These are phyloP conservation scores for Calonectria leucothoes DNA, from an alignment of 2,329 filamentous ascomycete species.

Conservation along the genomic window DNA sequence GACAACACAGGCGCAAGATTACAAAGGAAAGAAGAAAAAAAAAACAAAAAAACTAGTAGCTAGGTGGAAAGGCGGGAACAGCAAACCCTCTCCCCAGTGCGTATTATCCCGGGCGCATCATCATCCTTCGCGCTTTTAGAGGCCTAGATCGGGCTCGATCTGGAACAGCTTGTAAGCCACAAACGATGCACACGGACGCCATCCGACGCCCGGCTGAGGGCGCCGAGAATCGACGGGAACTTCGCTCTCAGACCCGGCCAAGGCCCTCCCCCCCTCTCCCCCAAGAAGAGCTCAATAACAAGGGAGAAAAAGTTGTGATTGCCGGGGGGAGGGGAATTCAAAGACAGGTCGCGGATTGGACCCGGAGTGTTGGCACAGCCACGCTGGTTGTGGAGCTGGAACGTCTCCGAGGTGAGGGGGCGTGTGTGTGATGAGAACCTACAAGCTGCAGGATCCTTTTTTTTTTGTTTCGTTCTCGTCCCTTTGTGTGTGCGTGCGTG, in stretches of 20 bases:
- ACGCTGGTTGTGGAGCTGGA: slow-evolving; percentile 9
- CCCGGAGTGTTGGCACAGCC: slow-evolving; percentile 7
- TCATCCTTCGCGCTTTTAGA: no score
- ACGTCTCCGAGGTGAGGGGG: not conserved
- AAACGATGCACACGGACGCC: not conserved
- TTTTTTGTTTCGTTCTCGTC: no score
- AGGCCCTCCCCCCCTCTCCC: no score
- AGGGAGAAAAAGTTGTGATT: not conserved
- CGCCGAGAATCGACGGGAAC: slow-evolving; percentile 1
- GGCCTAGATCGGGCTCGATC: not conserved
- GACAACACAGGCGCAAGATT: not conserved
- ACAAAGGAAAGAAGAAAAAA: no score
- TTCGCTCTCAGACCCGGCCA: no score
- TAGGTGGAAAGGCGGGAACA: not conserved
- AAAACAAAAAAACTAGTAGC: not conserved
- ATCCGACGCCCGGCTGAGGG: not conserved
- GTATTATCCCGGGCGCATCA: not conserved
- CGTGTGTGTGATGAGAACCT: not conserved
- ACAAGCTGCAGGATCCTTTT: no score
- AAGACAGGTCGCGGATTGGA: slow-evolving; percentile 6
- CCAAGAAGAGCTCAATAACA: not conserved
- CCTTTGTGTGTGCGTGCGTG: no score
- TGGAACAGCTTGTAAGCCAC: not conserved
- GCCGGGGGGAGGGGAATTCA: not conserved
- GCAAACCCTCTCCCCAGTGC: not conserved